A percentile compares a stretch with the other conserved stretches of the same genome.
These are phyloP conservation scores for Calonectria crousiana DNA, from an alignment of 2,329 filamentous ascomycete genomes.

Conservation along the genomic window DNA sequence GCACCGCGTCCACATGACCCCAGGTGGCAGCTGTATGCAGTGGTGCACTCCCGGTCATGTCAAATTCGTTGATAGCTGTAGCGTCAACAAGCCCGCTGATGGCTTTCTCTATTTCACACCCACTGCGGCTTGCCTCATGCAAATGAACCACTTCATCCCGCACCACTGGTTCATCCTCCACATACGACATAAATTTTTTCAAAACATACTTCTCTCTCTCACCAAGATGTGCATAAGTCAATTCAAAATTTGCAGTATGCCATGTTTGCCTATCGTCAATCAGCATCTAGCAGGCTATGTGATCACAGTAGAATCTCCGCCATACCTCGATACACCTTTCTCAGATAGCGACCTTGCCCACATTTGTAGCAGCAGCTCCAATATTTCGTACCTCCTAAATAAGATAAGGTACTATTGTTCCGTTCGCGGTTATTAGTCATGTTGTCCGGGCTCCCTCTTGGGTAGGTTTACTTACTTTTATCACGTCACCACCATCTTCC, in stretches of 20 bases:
- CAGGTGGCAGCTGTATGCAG: background rate
- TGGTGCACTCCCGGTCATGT: background rate
- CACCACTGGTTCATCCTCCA: background rate
- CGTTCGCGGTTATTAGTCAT: background rate
- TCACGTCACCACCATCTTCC: background rate
- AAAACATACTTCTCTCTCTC: background rate
- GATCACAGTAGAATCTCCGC: too few relatives aligned
- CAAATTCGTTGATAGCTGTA: background rate
- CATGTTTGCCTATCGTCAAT: background rate
- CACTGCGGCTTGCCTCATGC: background rate
- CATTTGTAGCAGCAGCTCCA: background rate
- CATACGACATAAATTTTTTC: background rate
- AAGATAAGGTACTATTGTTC: background rate
- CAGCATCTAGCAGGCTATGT: background rate
- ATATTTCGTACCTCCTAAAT: fast-evolving
- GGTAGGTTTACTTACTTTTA: background rate
- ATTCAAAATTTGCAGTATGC: background rate
- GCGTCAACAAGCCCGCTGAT: background rate
- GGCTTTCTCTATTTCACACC: background rate
- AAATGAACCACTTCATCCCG: too few relatives aligned
- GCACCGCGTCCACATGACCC: background rate
- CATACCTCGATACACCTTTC: background rate
- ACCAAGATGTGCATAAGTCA: fast-evolving
- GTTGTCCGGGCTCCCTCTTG: fast-evolving
- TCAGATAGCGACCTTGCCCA: background rate